Base-by-base conservation (phyloP, 257 asterid genomes). In the Gentiana dahurica region DNA sequence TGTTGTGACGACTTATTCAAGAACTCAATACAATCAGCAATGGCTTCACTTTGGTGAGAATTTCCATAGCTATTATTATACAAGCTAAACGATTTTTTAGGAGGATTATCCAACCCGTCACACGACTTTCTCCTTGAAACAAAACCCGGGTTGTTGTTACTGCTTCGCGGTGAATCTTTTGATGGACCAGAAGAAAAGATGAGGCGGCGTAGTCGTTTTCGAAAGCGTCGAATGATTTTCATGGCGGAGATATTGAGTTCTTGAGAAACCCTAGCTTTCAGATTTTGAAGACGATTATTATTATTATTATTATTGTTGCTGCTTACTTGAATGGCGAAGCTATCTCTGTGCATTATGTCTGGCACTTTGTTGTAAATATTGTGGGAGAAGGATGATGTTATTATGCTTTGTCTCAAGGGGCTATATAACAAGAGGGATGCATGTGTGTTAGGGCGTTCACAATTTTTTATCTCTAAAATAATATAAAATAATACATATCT, bases 1-100 rank as follows among this genome's bases (percentile, higher is more conserved):
- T 41, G 46, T 1, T 10, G 46, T 7, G 46, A 41, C 46, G 94
- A 75, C 66, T 72, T 78, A 60, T 85, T 85, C 51, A 85, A 75
- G 71, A 85, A 85, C 85, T 85, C 95, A 36, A 82, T 85, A 61
- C 95, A 85, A 63, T 85, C 95, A 4, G 84, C 79, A 62, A 85
- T 76, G 59, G 95, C 95, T 65, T 85, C 95, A 45, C 68, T 74
- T 49, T 85, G 77, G 55, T 85, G 88, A 4, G 91, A 78, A 52
- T 58, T 73, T 12, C 83, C 65, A 2, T 83, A 69, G 61, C 82
- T 73, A 61, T 85, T 75, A 61, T 85, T 73, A 61, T 82, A 77
- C 33, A 75, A 75, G 66, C 64, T 53, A 49, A 80, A 85, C 34
- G 88, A 85, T n/a, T 79, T 75, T 71, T 82, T 82, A 0, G 95